Evolutionary conservation across 2,329 filamentous ascomycete species (phyloP).

Genomic region (Phyllosticta ampelicida): DNA sequence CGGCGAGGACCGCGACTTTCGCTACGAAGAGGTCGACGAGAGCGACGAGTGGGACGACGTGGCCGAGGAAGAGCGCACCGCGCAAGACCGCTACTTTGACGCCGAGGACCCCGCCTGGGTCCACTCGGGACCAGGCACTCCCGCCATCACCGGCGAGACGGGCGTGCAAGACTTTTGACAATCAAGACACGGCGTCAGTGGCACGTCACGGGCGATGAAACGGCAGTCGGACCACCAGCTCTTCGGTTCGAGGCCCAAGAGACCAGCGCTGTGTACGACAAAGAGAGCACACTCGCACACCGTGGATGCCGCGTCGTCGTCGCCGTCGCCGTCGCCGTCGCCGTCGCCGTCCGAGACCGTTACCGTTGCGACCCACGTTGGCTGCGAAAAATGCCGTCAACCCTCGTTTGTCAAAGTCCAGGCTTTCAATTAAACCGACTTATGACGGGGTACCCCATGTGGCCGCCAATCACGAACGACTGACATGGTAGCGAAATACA

Average conservation of each 20-base stretch:
- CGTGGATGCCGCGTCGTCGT: background rate
- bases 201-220: background rate
- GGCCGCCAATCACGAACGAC: no score
- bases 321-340: no score
- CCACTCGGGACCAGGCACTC: slow-evolving; percentile 22
- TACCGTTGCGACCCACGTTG: slow-evolving; percentile 8
- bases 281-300: slow-evolving; percentile 1
- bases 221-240: background rate
- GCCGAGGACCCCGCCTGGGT: slow-evolving; percentile 63
- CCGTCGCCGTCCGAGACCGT: slow-evolving; percentile 7
- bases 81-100: slow-evolving; percentile 69
- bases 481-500: no score
- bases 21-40: slow-evolving; percentile 60
- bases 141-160: slow-evolving; percentile 35
- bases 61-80: slow-evolving; percentile 48
- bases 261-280: slow-evolving; percentile 2
- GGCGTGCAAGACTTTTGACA: slow-evolving; percentile 38
- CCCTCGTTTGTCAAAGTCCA: slow-evolving; percentile 7
- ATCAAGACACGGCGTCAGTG: background rate
- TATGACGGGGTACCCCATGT: no score
- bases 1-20: slow-evolving; percentile 68
- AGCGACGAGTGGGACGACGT: slow-evolving; percentile 62
- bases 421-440: slow-evolving; percentile 1
- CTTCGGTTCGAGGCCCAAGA: background rate
- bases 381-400: slow-evolving; percentile 5